These are phyloP conservation scores for Plantago lanceolata DNA, from an alignment of 305 asterid species.

Conservation along the genomic window DNA sequence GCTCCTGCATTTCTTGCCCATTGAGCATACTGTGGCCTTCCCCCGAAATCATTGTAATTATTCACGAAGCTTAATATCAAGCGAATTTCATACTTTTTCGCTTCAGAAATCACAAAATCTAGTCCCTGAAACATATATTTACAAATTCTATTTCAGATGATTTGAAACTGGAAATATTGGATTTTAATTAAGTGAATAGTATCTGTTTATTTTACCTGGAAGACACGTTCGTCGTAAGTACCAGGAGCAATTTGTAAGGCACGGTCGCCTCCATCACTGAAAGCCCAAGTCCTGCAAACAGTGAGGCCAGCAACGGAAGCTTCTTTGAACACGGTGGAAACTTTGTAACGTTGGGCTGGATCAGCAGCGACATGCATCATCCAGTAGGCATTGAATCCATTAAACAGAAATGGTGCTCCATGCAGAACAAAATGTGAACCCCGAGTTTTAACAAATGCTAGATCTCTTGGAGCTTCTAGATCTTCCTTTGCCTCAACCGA, in stretches of 20 bases:
- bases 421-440: conserved; percentile 43
- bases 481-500: conserved; percentile 10
- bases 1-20: conserved; percentile 67
- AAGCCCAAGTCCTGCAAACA: conserved; percentile 75
- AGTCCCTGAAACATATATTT: conserved; percentile 37
- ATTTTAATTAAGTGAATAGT: too few relatives aligned
- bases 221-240: conserved; percentile 51
- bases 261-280: conserved; percentile 49
- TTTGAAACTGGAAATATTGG: background rate
- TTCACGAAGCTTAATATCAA: conserved; percentile 62
- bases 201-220: conserved; percentile 34
- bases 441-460: conserved; percentile 35
- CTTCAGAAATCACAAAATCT: conserved; percentile 70
- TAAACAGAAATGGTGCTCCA: conserved; percentile 61
- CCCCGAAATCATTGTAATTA: conserved; percentile 67
- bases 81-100: conserved; percentile 45
- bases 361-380: conserved; percentile 59
- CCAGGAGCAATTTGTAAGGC: conserved; percentile 62
- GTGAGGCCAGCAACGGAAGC: conserved; percentile 54
- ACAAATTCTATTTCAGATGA: background rate
- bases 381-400: conserved; percentile 78
- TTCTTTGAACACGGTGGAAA: conserved; percentile 43
- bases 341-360: conserved; percentile 43
- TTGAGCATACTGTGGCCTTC: conserved; percentile 44
- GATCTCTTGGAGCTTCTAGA: conserved; percentile 22